These are phyloP conservation scores for Amanita jacksonii DNA, from an alignment of 768 basidiomycete species.

Conservation along the genomic window DNA sequence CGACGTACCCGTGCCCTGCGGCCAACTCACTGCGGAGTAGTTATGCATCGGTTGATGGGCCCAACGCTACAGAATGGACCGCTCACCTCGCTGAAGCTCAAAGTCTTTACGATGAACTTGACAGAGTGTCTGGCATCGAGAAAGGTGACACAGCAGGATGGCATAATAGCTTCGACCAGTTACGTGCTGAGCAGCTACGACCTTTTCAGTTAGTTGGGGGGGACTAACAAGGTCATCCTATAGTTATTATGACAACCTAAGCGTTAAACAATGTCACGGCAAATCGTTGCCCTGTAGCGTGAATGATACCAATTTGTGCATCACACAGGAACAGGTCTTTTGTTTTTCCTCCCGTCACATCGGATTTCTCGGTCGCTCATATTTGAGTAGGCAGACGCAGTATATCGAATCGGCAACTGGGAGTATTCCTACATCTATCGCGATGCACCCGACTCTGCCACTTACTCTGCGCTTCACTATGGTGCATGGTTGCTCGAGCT, in stretches of 20 bases:
- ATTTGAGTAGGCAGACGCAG: constrained; percentile 42
- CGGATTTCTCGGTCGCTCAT: background rate
- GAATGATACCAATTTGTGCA: constrained; percentile 32
- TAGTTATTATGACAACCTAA: constrained; percentile 45
- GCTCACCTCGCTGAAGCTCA: constrained; percentile 29
- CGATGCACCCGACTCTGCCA: constrained; percentile 32
- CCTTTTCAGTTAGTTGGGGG: too few relatives aligned
- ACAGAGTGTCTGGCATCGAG: constrained; percentile 32
- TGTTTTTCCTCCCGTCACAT: background rate
- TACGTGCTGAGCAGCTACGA: constrained; percentile 10
- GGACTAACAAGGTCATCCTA: background rate
- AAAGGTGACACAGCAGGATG: constrained; percentile 32
- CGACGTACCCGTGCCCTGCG: constrained; percentile 31
- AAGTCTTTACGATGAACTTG: constrained; percentile 30
- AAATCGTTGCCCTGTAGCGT: constrained; percentile 36
- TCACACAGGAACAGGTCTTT: constrained; percentile 30
- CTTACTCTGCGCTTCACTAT: constrained; percentile 33
- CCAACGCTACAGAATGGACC: constrained; percentile 27
- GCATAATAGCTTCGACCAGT: constrained; percentile 46
- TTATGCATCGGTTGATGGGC: constrained; percentile 27
- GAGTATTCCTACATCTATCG: constrained; percentile 47
- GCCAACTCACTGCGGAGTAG: constrained; percentile 23
- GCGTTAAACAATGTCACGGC: constrained; percentile 39
- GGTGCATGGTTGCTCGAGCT: constrained; percentile 40
- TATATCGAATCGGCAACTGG: constrained; percentile 51